Evolutionary conservation across 2,329 filamentous ascomycete species (phyloP).

Genomic region (Pestalotiopsis fici): DNA sequence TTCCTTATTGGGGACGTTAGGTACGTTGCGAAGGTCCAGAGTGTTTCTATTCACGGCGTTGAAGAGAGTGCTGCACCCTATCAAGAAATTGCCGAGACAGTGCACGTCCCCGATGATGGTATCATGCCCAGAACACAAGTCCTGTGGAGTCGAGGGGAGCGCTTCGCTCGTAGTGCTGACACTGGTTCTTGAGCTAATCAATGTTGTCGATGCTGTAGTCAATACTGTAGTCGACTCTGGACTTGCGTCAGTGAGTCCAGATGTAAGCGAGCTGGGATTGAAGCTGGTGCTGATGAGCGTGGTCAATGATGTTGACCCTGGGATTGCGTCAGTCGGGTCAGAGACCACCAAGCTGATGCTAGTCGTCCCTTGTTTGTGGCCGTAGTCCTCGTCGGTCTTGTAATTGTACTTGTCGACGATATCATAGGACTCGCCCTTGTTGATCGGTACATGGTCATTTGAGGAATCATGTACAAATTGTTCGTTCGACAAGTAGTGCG

Average conservation of each 20-base stretch:
- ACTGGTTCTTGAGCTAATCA: not conserved
- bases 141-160: not conserved
- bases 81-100: not conserved
- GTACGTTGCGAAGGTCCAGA: not conserved
- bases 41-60: not conserved
- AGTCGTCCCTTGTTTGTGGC: not conserved
- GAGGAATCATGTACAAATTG: not conserved
- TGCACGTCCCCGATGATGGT: not conserved
- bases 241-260: not conserved
- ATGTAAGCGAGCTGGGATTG: not conserved
- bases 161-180: not conserved
- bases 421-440: not conserved
- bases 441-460: not conserved
- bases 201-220: not conserved
- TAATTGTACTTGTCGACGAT: not conserved
- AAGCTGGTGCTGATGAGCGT: not conserved
- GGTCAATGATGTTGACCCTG: not conserved
- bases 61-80: not conserved
- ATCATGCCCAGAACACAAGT: not conserved
- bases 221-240: not conserved
- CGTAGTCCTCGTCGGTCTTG: not conserved
- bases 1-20: not conserved
- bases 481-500: no score
- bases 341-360: not conserved
- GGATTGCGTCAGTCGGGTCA: not conserved